Base-by-base conservation (phyloP, 192 early-diverging fungal species). In the Coemansia sp. region DNA sequence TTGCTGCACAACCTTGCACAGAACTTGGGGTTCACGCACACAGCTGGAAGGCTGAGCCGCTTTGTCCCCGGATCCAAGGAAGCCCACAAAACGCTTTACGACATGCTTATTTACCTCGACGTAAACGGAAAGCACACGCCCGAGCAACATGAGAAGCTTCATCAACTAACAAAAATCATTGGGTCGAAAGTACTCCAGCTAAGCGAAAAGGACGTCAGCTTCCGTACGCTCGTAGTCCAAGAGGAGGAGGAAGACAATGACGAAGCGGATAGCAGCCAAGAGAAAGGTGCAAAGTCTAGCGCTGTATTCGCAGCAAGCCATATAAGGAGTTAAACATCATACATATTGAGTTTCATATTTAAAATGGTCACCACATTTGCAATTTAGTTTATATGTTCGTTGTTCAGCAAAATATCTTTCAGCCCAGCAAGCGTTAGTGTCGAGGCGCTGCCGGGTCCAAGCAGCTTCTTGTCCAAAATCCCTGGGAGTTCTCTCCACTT, bases 61-160 rank as follows among this genome's bases (percentile, higher is more conserved):
- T 74, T 63, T 51, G 58, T 57, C 2, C 72, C 71, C 2, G 62
- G 33, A 14, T 62, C 71, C 8, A 73, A 66, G 24, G 38, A 60
- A 12, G 72, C 68, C 10, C 73, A 74, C 60, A 52, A 60, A 12
- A 74, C 77, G 1, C 65, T 79, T 5, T 71, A 79, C 44, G 71
- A 73, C 57, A 79, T 79, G 77, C 72, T 79, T 21, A 51, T 71
- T 16, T 73, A 66, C 46, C 68, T 74, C 38, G 72, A 74, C 52
- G 63, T 68, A 10, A 79, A 79, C 34, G 72, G 67, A 21, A 73
- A 74, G 57, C 77, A 79, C 39, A 67, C 77, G 2, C 53, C 61
- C 0, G 77, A 79, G 35, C 72, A 79, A 61, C 77, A 71, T 38
- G 51, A 62, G 23, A 71, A 74, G 16, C 68, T 74, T 7, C 59